Percentiles rank a stretch among this genome's conserved stretches.
Evolutionary conservation across 2,329 filamentous ascomycete genomes (phyloP).

Genomic region (Fusarium oligoseptatum): DNA sequence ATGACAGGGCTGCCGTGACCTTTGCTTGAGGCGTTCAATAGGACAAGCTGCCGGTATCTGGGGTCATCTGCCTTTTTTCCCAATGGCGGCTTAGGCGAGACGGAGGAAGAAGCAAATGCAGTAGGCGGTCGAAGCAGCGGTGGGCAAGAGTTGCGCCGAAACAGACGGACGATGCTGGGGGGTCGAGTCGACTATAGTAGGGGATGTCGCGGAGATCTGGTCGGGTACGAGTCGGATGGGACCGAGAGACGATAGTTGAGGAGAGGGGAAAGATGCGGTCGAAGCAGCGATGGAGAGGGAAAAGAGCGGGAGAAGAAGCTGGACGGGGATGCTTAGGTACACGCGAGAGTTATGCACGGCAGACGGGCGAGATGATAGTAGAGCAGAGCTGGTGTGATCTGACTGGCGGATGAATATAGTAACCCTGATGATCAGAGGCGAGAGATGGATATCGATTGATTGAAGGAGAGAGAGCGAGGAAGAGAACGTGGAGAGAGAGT

Average conservation of each 20-base stretch:
- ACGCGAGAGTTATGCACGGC: constrained; percentile 33
- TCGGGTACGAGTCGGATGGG: not conserved
- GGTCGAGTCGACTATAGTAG: not conserved
- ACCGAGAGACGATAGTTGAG: constrained; percentile 13
- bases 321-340: constrained; percentile 1
- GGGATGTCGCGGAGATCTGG: not conserved
- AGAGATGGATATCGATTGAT: constrained; percentile 21
- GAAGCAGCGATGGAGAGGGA: constrained; percentile 12
- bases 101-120: constrained; percentile 38
- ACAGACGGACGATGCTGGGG: constrained; percentile 14
- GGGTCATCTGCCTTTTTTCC: constrained; percentile 30
- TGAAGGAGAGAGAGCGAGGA: constrained; percentile 24
- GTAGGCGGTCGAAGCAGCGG: constrained; percentile 28
- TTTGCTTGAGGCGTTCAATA: constrained; percentile 43
- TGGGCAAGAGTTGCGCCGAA: constrained; percentile 31
- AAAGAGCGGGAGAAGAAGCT: constrained; percentile 30
- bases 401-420: constrained; percentile 19
- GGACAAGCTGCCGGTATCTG: constrained; percentile 38
- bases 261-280: constrained; percentile 15
- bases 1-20: constrained; percentile 46
- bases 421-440: constrained; percentile 10
- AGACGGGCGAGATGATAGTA: constrained; percentile 26
- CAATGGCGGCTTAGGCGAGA: constrained; percentile 23
- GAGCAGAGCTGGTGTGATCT: constrained; percentile 8
- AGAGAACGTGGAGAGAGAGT: constrained; percentile 10